A percentile compares a stretch with the other conserved stretches of the same genome.
Conservation (phyloP, 164 flowering plant species). For the Chimonanthus salicifolius region DNA sequence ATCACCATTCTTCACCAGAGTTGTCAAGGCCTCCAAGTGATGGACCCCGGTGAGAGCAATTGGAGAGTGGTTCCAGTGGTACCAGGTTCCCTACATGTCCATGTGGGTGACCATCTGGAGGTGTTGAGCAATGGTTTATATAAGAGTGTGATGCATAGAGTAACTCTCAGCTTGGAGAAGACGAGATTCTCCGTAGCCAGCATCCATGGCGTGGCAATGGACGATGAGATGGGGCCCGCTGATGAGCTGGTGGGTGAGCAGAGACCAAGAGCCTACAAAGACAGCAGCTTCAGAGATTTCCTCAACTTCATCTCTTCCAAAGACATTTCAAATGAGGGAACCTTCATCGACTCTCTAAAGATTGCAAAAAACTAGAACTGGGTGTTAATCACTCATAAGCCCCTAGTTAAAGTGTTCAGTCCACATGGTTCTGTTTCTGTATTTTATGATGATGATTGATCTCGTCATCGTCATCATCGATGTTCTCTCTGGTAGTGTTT, state of each 20-base stretch:
- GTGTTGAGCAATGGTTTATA: slow-evolving; percentile 48
- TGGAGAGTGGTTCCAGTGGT: slow-evolving; percentile 33
- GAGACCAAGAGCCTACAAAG: slow-evolving; percentile 22
- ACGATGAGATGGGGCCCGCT: slow-evolving; percentile 32
- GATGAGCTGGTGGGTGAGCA: slow-evolving; percentile 30
- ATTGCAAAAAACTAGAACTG: not conserved
- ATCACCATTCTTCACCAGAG: slow-evolving; percentile 45
- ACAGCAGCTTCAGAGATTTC: slow-evolving; percentile 41
- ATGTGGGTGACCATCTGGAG: slow-evolving; percentile 53
- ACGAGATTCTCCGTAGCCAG: slow-evolving; percentile 38
- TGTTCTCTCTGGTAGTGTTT: no score
- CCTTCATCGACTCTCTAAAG: slow-evolving; percentile 35
- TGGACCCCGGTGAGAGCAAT: slow-evolving; percentile 14
- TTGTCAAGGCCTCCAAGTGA: slow-evolving; percentile 39
- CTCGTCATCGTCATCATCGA: no score
- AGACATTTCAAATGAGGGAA: slow-evolving; percentile 30
- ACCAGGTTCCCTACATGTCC: slow-evolving; percentile 35
- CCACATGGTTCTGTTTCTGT: not conserved
- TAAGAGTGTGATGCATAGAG: slow-evolving; percentile 50
- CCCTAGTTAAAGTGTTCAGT: not conserved
- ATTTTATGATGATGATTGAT: no score
- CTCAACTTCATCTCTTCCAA: slow-evolving; percentile 34
- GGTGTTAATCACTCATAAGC: not conserved
- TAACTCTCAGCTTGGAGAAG: not conserved
- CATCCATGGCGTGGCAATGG: slow-evolving; percentile 40